A percentile compares a stretch with the other conserved stretches of the same genome.
These are phyloP conservation scores for Melianthus villosus DNA, from an alignment of 441 rosid species.

Conservation along the genomic window DNA sequence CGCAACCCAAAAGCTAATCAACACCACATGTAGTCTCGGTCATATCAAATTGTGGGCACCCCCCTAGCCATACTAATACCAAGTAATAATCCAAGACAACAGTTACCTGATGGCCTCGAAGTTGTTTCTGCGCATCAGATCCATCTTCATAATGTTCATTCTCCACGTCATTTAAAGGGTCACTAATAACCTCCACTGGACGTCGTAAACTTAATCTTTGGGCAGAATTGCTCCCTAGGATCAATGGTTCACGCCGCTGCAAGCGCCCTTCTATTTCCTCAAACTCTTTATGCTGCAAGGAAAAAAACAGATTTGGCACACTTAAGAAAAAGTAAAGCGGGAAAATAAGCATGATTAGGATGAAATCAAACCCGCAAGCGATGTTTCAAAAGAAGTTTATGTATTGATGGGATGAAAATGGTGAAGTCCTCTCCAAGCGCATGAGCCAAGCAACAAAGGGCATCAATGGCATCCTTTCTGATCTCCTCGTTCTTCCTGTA, in stretches of 20 bases:
- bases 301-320: too few species aligned
- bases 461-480: constrained; percentile 90
- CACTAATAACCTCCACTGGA: constrained; percentile 82
- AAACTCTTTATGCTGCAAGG: constrained; percentile 84
- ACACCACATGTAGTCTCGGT: too few species aligned
- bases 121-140: constrained; percentile 35
- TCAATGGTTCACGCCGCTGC: constrained; percentile 71
- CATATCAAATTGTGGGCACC: too few species aligned
- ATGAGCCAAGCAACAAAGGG: constrained; percentile 94
- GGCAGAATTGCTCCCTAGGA: constrained; percentile 62
- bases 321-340: too few species aligned
- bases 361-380: constrained; percentile 42
- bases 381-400: constrained; percentile 68
- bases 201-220: constrained; percentile 62
- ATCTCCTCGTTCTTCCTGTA: constrained; percentile 81
- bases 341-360: too few species aligned
- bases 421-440: constrained; percentile 97
- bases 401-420: constrained; percentile 86
- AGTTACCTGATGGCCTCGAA: constrained; percentile 62
- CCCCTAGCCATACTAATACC: background rate
- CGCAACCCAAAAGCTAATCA: too few species aligned
- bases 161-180: constrained; percentile 68
- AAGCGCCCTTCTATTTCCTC: constrained; percentile 85
- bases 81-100: background rate
- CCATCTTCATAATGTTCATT: constrained; percentile 83